Conservation (phyloP, 2,329 filamentous ascomycete genomes). For the Fusarium chlamydosporum region DNA sequence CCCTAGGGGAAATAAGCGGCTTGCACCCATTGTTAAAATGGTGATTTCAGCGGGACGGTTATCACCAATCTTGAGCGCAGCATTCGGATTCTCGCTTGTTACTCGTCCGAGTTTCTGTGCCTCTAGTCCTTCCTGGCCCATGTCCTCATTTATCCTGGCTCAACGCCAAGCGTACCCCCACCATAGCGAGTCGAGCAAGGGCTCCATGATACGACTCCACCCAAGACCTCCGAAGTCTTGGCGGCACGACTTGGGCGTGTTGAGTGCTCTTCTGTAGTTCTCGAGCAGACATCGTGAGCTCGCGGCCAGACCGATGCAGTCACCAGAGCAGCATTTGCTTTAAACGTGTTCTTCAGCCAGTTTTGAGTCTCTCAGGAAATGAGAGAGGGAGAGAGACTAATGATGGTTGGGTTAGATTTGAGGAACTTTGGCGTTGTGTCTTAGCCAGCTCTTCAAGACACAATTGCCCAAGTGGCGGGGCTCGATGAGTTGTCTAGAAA, state of each 20-base stretch:
- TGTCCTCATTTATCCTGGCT: conserved; percentile 38
- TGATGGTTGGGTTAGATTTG: conserved; percentile 1
- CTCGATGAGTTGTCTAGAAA: conserved; percentile 27
- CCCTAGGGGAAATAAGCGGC: conserved; percentile 43
- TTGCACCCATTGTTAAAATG: conserved; percentile 40
- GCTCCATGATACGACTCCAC: conserved; percentile 42
- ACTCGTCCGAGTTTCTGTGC: conserved; percentile 44
- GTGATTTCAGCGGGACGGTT: conserved; percentile 41
- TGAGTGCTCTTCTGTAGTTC: conserved; percentile 34
- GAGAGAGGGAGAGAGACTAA: background rate
- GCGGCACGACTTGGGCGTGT: conserved; percentile 38
- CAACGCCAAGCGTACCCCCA: conserved; percentile 47
- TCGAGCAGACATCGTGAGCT: conserved; percentile 19
- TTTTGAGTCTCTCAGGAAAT: background rate
- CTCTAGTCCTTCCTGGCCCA: conserved; percentile 32
- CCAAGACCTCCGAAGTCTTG: conserved; percentile 45
- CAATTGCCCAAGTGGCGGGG: conserved; percentile 31
- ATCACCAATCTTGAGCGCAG: conserved; percentile 52
- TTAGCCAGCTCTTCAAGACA: conserved; percentile 19
- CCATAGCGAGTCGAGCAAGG: conserved; percentile 39
- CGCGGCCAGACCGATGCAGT: conserved; percentile 13
- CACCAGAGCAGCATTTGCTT: background rate
- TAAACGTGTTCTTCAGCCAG: conserved; percentile 3
- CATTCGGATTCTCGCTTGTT: conserved; percentile 45
- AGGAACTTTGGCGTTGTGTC: conserved; percentile 26